Conservation (phyloP, 306 rosid species). For the Malus sylvestris region DNA sequence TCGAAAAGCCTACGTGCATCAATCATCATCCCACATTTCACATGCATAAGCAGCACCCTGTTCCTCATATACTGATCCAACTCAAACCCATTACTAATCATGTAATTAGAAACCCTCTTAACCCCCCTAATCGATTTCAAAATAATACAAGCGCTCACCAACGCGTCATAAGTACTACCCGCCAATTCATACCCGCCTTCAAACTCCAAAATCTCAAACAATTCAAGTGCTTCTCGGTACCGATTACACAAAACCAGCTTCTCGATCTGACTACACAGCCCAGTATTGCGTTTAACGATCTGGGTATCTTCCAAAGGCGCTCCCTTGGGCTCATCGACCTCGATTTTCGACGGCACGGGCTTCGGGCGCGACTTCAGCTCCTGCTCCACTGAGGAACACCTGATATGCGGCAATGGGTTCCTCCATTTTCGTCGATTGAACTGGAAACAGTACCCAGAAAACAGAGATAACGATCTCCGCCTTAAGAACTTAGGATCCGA, state of each 20-base stretch:
- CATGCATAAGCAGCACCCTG: slow-evolving; percentile 67
- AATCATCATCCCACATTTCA: slow-evolving; percentile 59
- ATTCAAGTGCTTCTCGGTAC: slow-evolving; percentile 58
- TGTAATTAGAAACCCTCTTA: slow-evolving; percentile 51
- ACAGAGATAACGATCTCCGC: slow-evolving; percentile 16
- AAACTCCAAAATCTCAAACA: slow-evolving; percentile 75
- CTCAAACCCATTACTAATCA: slow-evolving; percentile 54
- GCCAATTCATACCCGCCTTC: slow-evolving; percentile 40
- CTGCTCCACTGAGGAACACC: slow-evolving; percentile 46
- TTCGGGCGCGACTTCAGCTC: slow-evolving; percentile 42
- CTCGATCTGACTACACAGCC: slow-evolving; percentile 65
- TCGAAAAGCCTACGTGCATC: slow-evolving; percentile 59
- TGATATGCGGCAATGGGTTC: slow-evolving; percentile 26
- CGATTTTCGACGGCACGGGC: slow-evolving; percentile 34
- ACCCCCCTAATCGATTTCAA: slow-evolving; percentile 61
- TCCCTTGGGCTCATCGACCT: slow-evolving; percentile 12
- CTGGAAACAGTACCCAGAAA: slow-evolving; percentile 25
- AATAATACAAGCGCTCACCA: slow-evolving; percentile 62
- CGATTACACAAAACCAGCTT: slow-evolving; percentile 51
- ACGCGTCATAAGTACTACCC: slow-evolving; percentile 56
- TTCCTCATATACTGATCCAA: slow-evolving; percentile 61
- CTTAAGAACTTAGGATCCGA: slow-evolving; percentile 13
- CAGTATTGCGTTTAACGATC: slow-evolving; percentile 28
- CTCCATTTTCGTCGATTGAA: slow-evolving; percentile 24
- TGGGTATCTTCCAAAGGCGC: slow-evolving; percentile 22